Evolutionary conservation across 495 filamentous ascomycete genomes (phyloP), one percentile per base, ranked within the genome.

Genomic region (Daldinia concentrica): DNA sequence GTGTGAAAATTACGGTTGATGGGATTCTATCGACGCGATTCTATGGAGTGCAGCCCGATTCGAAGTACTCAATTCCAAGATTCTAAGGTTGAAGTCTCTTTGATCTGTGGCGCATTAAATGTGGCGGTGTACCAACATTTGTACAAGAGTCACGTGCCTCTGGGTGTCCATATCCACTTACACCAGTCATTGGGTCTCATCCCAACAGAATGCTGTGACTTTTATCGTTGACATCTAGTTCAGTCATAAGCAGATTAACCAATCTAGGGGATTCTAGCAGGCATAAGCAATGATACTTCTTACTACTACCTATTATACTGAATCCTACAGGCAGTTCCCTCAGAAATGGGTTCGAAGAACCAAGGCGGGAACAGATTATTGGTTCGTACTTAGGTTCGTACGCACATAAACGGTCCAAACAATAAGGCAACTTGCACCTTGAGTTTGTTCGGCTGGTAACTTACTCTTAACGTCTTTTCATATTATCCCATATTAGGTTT

Each of bases 31-130:
- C 56, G 45, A 60, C 17, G 14, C 43, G 34, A 24, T 60, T 66
- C 64, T 37, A 52, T 54, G 45, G 34, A 41, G 39, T 52, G 24
- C 4, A 62, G 41, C 58, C 19, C n/a, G 34, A 34, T 43, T 54
- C 41, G 55, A 59, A 58, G 51, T 57, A n/a, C 22, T 12, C 2
- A 6, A 52, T 52, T 9, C 11, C 41, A 51, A 8, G n/a, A 60
- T 39, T 52, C 30, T 19, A 45, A 17, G 41, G 17, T 45, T 57
- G 32, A 57, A 37, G 39, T 34, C 45, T 37, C 29, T 29, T 54
- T 55, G 52, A 34, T 29, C 1, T 65, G 56, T 66, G 64, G 64
- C 64, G 64, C 55, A 59, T 24, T 60, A 30, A 11, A 17, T 22
- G 43, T 52, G 56, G 64, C 64, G 17, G 19, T 2, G 17, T 32